These are phyloP conservation scores for Cucumis cinereus DNA, from an alignment of 306 rosid species.

Conservation along the genomic window DNA sequence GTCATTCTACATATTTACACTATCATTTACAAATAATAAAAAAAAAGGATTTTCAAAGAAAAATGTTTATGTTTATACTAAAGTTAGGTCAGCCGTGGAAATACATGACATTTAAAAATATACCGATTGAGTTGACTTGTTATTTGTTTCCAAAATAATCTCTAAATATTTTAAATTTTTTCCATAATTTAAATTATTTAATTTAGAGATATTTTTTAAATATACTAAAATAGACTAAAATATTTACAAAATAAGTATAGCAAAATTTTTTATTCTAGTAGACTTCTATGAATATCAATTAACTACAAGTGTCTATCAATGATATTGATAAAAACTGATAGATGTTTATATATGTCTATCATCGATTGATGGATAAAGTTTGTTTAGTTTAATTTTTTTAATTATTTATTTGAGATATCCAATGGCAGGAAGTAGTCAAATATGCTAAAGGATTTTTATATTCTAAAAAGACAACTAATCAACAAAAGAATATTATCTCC, in stretches of 20 bases:
- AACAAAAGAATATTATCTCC: not conserved
- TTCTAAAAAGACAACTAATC: not conserved
- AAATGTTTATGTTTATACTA: not conserved
- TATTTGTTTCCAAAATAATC: not conserved
- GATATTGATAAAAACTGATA: no score
- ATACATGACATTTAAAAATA: not conserved
- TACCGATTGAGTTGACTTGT: not conserved
- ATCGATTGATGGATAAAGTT: no score
- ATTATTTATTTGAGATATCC: not conserved
- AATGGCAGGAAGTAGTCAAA: not conserved
- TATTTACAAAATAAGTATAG: no score
- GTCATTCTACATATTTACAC: not conserved
- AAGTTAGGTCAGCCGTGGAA: not conserved
- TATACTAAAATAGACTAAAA: no score
- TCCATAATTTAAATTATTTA: not conserved
- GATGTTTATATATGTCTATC: no score
- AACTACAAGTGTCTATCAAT: no score
- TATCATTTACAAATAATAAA: not conserved
- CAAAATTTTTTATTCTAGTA: no score
- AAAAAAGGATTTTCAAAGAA: not conserved
- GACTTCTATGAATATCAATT: no score
- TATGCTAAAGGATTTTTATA: not conserved
- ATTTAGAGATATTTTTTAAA: not conserved
- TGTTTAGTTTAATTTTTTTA: not conserved
- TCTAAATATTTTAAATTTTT: not conserved